Evolutionary conservation across 192 early-diverging fungal genomes (phyloP).

Genomic region (Geranomyces variabilis): DNA sequence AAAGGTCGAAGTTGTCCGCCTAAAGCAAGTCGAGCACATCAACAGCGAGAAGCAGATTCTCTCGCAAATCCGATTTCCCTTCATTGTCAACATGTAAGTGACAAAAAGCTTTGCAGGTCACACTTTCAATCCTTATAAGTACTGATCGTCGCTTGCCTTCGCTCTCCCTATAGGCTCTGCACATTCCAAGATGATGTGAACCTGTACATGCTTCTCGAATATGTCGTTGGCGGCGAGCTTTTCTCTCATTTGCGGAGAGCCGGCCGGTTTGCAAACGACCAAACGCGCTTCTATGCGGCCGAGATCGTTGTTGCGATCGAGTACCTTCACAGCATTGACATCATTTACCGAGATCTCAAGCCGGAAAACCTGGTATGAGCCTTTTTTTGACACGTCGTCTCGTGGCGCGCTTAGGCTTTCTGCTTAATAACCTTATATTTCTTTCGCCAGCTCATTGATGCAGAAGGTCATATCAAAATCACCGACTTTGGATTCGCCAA

Average conservation of each 20-base stretch:
- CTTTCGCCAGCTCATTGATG: slow-evolving; percentile 68
- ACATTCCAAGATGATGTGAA: slow-evolving; percentile 95
- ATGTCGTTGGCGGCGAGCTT: slow-evolving; percentile 94
- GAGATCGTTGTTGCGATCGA: slow-evolving; percentile 96
- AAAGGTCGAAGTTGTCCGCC: slow-evolving; percentile 57
- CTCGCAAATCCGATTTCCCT: slow-evolving; percentile 48
- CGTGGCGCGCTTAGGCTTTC: neutral
- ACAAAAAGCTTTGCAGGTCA: slow-evolving; percentile 73
- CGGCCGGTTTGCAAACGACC: slow-evolving; percentile 90
- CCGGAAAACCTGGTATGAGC: slow-evolving; percentile 70
- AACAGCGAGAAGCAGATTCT: slow-evolving; percentile 62
- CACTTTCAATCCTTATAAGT: too few relatives aligned
- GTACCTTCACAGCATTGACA: slow-evolving; percentile 89
- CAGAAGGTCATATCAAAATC: slow-evolving; percentile 92
- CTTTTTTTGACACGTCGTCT: too few relatives aligned
- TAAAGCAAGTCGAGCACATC: slow-evolving; percentile 67
- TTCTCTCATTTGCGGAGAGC: slow-evolving; percentile 93
- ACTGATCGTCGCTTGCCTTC: neutral
- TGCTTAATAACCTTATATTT: neutral
- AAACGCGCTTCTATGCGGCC: slow-evolving; percentile 93
- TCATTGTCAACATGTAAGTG: slow-evolving; percentile 60
- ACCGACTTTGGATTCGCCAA: slow-evolving; percentile 99
- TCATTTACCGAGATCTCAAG: slow-evolving; percentile 97
- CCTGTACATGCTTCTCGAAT: slow-evolving; percentile 95
- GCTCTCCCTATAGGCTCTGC: slow-evolving; percentile 65